Conservation (phyloP, 257 asterid genomes). For the Ilex aquifolium region DNA sequence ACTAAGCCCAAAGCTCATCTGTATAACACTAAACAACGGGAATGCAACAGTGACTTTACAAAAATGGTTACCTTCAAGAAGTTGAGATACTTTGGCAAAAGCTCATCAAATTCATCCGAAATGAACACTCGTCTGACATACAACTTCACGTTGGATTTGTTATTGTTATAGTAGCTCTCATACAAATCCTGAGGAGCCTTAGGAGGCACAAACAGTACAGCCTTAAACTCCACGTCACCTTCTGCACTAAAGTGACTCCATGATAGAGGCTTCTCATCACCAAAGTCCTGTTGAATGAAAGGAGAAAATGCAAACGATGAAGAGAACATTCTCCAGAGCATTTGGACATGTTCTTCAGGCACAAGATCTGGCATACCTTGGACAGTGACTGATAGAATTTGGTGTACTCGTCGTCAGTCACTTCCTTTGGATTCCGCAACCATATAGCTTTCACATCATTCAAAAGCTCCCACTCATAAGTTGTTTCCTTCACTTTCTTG, state of each 20-base stretch:
- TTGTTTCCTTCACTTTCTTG: conserved; percentile 67
- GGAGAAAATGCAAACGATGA: conserved; percentile 3
- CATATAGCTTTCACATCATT: conserved; percentile 91
- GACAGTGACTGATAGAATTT: conserved; percentile 82
- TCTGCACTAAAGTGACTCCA: conserved; percentile 95
- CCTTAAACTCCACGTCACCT: conserved; percentile 97
- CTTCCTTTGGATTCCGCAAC: conserved; percentile 87
- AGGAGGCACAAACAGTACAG: conserved; percentile 80
- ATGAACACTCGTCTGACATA: conserved; percentile 84
- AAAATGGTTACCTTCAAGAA: conserved; percentile 55
- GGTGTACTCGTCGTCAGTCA: conserved; percentile 78
- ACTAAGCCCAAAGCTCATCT: neutral
- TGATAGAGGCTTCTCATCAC: conserved; percentile 77
- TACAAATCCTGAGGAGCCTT: conserved; percentile 93
- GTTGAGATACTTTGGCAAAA: conserved; percentile 86
- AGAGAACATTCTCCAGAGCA: neutral
- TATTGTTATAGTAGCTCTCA: conserved; percentile 80
- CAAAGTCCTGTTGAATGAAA: conserved; percentile 50
- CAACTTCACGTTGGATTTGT: conserved; percentile 77
- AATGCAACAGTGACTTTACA: no score
- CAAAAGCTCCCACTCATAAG: conserved; percentile 86
- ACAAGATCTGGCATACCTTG: conserved; percentile 37
- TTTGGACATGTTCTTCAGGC: neutral
- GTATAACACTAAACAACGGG: no score
- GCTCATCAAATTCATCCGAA: conserved; percentile 91